Conservation (phyloP, 2,329 filamentous ascomycete genomes). For the Alternaria conjuncta region DNA sequence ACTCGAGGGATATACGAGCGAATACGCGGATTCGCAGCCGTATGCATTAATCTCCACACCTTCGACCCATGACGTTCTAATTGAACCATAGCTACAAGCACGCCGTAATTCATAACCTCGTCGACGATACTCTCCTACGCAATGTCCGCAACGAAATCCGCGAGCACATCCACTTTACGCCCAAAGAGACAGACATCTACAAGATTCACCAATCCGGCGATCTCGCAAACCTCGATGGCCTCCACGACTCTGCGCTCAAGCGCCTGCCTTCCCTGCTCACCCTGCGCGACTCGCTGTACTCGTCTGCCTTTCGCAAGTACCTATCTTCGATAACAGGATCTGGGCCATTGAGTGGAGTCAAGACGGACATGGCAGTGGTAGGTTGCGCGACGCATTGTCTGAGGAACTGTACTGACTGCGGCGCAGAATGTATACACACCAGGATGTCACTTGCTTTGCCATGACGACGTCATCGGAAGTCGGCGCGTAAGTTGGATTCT, state of each 20-base stretch:
- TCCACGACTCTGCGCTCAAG: constrained; percentile 83
- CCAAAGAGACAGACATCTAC: constrained; percentile 99
- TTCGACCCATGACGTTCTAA: constrained; percentile 9
- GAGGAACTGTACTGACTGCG: constrained; percentile 17
- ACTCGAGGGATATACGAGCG: constrained; percentile 42
- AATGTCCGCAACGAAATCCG: constrained; percentile 87
- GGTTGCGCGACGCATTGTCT: constrained; percentile 6
- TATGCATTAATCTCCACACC: constrained; percentile 26
- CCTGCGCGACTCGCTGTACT: constrained; percentile 95
- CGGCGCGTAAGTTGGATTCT: constrained; percentile 95
- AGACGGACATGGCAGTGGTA: constrained; percentile 96
- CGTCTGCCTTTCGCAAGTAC: constrained; percentile 85
- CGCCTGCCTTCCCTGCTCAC: constrained; percentile 88
- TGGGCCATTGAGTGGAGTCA: constrained; percentile 85
- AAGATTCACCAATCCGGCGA: constrained; percentile 99
- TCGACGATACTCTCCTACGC: constrained; percentile 82
- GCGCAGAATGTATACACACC: constrained; percentile 86
- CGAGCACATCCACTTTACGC: constrained; percentile 90
- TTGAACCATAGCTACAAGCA: constrained; percentile 74
- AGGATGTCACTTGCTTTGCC: constrained; percentile 92
- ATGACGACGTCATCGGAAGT: constrained; percentile 99
- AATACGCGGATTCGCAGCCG: constrained; percentile 50
- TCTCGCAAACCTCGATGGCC: constrained; percentile 92
- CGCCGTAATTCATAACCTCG: constrained; percentile 81
- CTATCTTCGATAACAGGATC: constrained; percentile 84